A percentile compares a stretch with the other conserved stretches of the same genome.
These are phyloP conservation scores for Spathaspora arborariae DNA, from an alignment of 805 yeast species.

Conservation along the genomic window DNA sequence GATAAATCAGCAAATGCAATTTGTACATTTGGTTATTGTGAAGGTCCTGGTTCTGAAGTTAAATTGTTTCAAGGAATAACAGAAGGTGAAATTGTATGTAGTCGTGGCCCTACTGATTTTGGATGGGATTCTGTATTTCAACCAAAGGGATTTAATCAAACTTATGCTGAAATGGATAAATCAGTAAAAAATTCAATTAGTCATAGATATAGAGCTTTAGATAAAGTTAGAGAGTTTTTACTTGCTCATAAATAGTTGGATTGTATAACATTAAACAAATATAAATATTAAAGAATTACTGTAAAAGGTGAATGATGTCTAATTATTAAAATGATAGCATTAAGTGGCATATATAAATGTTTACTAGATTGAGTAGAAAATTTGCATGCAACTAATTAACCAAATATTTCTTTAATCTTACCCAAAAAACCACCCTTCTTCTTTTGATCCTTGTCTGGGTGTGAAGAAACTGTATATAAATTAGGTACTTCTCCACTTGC, in stretches of 20 bases:
- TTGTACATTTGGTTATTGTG: constrained; percentile 90
- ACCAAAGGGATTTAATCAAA: constrained; percentile 67
- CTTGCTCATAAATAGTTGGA: neutral
- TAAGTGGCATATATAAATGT: neutral
- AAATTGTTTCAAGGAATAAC: constrained; percentile 81
- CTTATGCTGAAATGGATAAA: constrained; percentile 87
- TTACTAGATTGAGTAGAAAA: neutral
- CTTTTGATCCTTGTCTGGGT: constrained; percentile 23
- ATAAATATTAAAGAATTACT: neutral
- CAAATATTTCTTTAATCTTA: constrained; percentile 45
- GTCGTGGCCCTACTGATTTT: constrained; percentile 76
- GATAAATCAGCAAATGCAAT: constrained; percentile 84
- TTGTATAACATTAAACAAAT: neutral
- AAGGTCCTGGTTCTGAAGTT: constrained; percentile 72
- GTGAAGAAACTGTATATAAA: constrained; percentile 33
- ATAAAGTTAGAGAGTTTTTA: constrained; percentile 59
- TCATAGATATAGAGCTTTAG: constrained; percentile 84
- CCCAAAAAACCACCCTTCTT: constrained; percentile 36
- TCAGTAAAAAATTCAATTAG: constrained; percentile 73
- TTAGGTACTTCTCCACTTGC: constrained; percentile 14
- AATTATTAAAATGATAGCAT: neutral
- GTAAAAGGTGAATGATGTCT: neutral
- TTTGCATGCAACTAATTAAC: constrained; percentile 2
- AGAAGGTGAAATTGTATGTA: constrained; percentile 71
- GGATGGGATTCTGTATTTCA: constrained; percentile 95